A percentile compares a stretch with the other conserved stretches of the same genome.
Evolutionary conservation across 2,329 filamentous ascomycete species (phyloP).

Genomic region (Aspergillus sp.): DNA sequence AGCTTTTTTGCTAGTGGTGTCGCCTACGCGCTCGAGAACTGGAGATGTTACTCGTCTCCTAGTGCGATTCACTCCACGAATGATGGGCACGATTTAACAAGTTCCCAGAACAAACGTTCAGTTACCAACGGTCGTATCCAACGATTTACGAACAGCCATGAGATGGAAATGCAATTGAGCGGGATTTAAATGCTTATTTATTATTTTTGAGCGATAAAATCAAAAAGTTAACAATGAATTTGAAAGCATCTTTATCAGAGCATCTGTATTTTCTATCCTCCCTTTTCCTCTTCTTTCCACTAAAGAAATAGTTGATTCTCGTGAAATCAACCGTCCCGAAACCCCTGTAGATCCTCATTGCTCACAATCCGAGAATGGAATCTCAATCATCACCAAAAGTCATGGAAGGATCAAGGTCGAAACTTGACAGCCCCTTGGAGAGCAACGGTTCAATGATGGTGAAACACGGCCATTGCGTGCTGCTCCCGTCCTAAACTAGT

Average conservation of each 20-base stretch:
- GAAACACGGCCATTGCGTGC: background rate
- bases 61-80: background rate
- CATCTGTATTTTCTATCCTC: background rate
- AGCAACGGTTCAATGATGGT: background rate
- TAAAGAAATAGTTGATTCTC: background rate
- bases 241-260: no score
- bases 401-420: background rate
- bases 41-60: slow-evolving; percentile 9
- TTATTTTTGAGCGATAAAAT: background rate
- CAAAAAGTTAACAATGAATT: background rate
- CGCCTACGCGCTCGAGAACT: slow-evolving; percentile 31
- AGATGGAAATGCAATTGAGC: background rate
- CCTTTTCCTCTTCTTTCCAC: background rate
- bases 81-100: background rate
- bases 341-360: background rate
- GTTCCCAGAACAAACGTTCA: background rate
- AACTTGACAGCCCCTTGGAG: background rate
- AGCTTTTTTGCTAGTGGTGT: slow-evolving; percentile 42
- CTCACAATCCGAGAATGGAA: background rate
- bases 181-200: background rate
- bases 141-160: slow-evolving; percentile 8
- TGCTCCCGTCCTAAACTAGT: background rate
- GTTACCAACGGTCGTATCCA: background rate
- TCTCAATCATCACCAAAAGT: background rate
- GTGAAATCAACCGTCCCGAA: background rate